Evolutionary conservation across 2,329 filamentous ascomycete genomes (phyloP).

Genomic region (Colletotrichum chlorophyti): DNA sequence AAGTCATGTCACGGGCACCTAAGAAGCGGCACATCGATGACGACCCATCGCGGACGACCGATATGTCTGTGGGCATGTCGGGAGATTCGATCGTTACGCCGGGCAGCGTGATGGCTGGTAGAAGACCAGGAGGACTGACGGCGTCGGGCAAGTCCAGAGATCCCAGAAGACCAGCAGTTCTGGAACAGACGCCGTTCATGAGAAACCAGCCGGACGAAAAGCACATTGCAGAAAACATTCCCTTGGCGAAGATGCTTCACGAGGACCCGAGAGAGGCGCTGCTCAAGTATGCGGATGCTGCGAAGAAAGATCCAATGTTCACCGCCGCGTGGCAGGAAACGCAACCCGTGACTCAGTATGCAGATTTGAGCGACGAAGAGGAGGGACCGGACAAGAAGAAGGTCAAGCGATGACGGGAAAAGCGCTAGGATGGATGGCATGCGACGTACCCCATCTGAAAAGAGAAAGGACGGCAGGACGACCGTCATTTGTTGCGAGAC

Average conservation of each 20-base stretch:
- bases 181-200: slow-evolving; percentile 85
- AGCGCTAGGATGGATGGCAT: not conserved
- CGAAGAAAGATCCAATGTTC: slow-evolving; percentile 91
- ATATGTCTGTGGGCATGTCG: slow-evolving; percentile 80
- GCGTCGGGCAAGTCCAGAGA: slow-evolving; percentile 79
- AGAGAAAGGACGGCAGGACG: too few species aligned
- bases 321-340: slow-evolving; percentile 93
- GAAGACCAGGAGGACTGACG: slow-evolving; percentile 71
- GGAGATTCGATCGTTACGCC: slow-evolving; percentile 81
- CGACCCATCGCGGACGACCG: slow-evolving; percentile 85
- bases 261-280: slow-evolving; percentile 95
- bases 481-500: too few species aligned
- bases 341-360: slow-evolving; percentile 91
- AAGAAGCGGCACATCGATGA: slow-evolving; percentile 97
- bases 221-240: slow-evolving; percentile 87
- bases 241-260: slow-evolving; percentile 90
- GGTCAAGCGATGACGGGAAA: slow-evolving; percentile 53
- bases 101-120: slow-evolving; percentile 61
- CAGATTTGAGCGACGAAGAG: slow-evolving; percentile 76
- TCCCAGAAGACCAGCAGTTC: slow-evolving; percentile 84
- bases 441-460: too few species aligned
- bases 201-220: slow-evolving; percentile 89
- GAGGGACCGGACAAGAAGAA: slow-evolving; percentile 45
- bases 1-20: slow-evolving; percentile 90
- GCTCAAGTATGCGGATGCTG: slow-evolving; percentile 92